Base-by-base conservation (phyloP, 345 rosid genomes). In the Gynandropsis gynandra region DNA sequence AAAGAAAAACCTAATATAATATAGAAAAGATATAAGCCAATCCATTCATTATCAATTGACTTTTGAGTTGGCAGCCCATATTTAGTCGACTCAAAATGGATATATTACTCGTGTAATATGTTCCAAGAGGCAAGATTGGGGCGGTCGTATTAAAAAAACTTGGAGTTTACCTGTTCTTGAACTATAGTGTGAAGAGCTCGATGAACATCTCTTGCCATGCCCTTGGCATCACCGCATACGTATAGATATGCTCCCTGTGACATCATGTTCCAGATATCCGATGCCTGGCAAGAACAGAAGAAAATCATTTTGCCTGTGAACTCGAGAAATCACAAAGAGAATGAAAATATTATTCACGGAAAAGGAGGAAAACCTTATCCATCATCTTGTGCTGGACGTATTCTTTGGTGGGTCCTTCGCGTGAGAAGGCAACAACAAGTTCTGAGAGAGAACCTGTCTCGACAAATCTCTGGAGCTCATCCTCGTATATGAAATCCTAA, bases 161-260 rank as follows among this genome's bases (percentile, higher is more conserved):
- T n/a, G n/a, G n/a, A n/a, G n/a, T n/a, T 24, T 54, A 92, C 99
- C 95, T 93, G 97, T 72, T 93, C 94, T 64, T 75, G 84, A 24
- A 71, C 70, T 61, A 93, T 80, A 4, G 82, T 76, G 78, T 93
- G 99, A 47, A 93, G 79, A 42, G 89, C 61, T 63, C 94, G 68
- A 65, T 93, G 99, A 36, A 93, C 99, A 46, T 93, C 97, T 61
- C 78, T 78, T 1, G 99, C 97, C 99, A 93, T 93, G 69, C 97
- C 95, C 62, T 93, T 93, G 59, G 99, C 99, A 69, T 93, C 99
- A 67, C 99, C 97, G 47, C 99, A 93, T 14, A 93, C 97, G 67
- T 93, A 93, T 9, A 88, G 37, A 56, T 85, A 88, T 3, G 74
- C 99, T 54, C 94, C 97, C 62, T 73, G 68, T 12, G 90, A 82